Evolutionary conservation across 345 rosid species (phyloP).

Genomic region (Rhizophora mangle): DNA sequence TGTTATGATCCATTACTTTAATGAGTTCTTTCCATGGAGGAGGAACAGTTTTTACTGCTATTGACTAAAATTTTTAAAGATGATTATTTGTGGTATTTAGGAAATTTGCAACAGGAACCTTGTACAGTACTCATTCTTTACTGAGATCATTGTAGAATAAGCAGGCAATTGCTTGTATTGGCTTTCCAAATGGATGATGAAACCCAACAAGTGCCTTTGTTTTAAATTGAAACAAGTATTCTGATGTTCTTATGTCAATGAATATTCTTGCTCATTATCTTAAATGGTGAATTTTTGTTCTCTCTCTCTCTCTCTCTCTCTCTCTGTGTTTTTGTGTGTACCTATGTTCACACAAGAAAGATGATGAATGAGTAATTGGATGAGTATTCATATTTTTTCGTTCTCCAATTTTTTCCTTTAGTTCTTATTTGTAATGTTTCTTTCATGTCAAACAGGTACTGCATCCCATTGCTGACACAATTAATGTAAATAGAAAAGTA

Average conservation of each 20-base stretch:
- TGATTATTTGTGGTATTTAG: not conserved
- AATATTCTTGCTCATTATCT: too few relatives aligned
- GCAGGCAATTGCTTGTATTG: not conserved
- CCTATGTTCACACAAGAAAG: too few relatives aligned
- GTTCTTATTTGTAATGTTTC: not conserved
- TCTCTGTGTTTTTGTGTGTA: not conserved
- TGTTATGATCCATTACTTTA: not conserved
- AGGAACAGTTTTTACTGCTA: not conserved
- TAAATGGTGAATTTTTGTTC: too few relatives aligned
- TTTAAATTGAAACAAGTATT: too few relatives aligned
- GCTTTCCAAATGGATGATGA: not conserved
- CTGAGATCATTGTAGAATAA: not conserved
- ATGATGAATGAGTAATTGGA: not conserved
- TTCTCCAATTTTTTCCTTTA: not conserved
- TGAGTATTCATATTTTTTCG: not conserved
- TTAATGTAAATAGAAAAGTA: conserved; percentile 67
- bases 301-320: too few relatives aligned
- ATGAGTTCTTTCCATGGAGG: not conserved
- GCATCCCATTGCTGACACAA: conserved; percentile 64
- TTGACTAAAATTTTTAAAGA: not conserved
- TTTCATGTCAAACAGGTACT: conserved; percentile 48
- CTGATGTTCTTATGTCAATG: too few relatives aligned
- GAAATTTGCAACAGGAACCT: not conserved
- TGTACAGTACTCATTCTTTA: not conserved
- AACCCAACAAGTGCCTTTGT: not conserved